Evolutionary conservation across 371 early-diverging fungal genomes (phyloP).

Genomic region (Mortierella polycephala): DNA sequence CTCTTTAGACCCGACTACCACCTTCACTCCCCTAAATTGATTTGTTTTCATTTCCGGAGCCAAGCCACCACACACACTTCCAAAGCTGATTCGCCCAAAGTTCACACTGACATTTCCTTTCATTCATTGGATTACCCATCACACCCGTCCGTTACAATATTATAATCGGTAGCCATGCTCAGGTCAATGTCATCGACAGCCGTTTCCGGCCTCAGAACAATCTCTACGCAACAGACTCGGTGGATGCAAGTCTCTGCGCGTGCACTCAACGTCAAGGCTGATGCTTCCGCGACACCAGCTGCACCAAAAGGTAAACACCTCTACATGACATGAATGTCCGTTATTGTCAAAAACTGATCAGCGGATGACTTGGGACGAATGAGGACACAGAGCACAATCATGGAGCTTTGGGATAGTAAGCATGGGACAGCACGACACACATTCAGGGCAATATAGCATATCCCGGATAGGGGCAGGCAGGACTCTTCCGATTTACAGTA

Average conservation of each 20-base stretch:
- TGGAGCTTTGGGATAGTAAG: background rate
- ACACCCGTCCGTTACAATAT: background rate
- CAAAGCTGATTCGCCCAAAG: constrained; percentile 3
- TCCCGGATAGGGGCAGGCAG: too few species aligned
- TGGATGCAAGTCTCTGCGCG: constrained; percentile 49
- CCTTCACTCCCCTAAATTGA: background rate
- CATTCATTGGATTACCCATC: background rate
- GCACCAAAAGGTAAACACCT: constrained; percentile 41
- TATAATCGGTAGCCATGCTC: constrained; percentile 29
- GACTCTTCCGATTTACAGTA: too few species aligned
- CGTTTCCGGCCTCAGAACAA: constrained; percentile 33
- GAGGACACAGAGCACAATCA: background rate
- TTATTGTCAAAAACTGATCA: background rate
- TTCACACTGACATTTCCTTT: background rate
- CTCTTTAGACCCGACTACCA: background rate
- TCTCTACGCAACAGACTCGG: constrained; percentile 29
- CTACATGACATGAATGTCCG: background rate
- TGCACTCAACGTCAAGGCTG: constrained; percentile 34
- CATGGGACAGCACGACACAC: background rate
- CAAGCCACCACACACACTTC: constrained; percentile 28
- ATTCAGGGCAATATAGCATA: background rate
- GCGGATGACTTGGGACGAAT: background rate
- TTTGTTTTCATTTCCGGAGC: constrained; percentile 27
- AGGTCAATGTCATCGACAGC: constrained; percentile 38
- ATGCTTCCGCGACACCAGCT: constrained; percentile 14